phyloP scores from a whole-genome alignment of 2,329 filamentous ascomycete genomes.

The Exophiala oligosperma region DNA sequence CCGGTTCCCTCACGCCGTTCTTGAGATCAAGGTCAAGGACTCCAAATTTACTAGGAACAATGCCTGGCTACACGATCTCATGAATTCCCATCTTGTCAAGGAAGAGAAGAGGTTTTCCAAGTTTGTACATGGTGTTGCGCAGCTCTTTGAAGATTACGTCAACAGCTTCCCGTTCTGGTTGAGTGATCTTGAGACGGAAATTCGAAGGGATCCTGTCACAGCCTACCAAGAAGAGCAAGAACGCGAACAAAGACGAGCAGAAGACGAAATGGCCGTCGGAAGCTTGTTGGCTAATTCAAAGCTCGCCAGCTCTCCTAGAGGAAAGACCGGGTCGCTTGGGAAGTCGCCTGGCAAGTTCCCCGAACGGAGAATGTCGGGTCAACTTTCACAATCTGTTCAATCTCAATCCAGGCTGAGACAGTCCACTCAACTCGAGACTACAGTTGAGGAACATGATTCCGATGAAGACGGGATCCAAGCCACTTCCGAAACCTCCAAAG shows the following conservation, averaged over 20 bases:
- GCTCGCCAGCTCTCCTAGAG: constrained; percentile 22
- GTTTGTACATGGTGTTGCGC: constrained; percentile 90
- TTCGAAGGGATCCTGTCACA: constrained; percentile 84
- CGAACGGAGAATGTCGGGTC: constrained; percentile 21
- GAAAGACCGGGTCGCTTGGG: constrained; percentile 23
- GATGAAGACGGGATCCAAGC: constrained; percentile 48
- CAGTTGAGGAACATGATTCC: constrained; percentile 48
- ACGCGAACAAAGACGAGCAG: constrained; percentile 73
- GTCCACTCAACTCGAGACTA: constrained; percentile 21
- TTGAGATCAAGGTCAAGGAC: constrained; percentile 88
- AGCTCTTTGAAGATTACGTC: constrained; percentile 91
- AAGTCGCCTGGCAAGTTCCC: constrained; percentile 25
- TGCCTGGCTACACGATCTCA: constrained; percentile 87
- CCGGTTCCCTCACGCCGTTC: constrained; percentile 83
- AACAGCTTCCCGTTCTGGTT: constrained; percentile 98
- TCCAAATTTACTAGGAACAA: constrained; percentile 65
- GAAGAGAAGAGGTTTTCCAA: constrained; percentile 91
- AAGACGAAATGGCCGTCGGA: constrained; percentile 86
- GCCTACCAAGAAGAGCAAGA: constrained; percentile 92
- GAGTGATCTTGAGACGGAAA: constrained; percentile 86
- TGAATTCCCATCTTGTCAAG: constrained; percentile 89
- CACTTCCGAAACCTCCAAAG: constrained; percentile 45
- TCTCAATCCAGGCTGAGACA: constrained; percentile 8
- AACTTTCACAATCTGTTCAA: constrained; percentile 31
- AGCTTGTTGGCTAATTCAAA: constrained; percentile 69